Evolutionary conservation across 768 basidiomycete species (phyloP), one percentile per base, ranked within the genome.

Genomic region (Hypsizygus marmoreus): DNA sequence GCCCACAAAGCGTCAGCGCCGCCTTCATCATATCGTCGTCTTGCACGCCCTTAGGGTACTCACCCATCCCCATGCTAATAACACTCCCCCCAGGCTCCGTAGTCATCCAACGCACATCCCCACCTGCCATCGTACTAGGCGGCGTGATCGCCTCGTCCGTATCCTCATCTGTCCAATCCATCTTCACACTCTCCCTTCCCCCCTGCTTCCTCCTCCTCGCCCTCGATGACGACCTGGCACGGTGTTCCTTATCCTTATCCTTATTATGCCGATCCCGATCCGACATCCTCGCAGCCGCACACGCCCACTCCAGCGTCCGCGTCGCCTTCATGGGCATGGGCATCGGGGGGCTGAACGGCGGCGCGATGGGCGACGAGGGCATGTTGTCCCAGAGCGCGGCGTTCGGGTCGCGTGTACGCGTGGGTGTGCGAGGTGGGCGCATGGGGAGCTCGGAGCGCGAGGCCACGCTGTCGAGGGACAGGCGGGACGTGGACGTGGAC

Each of bases 1-100:
- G 68, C 25, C 85, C 84, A 59, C 84, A 87, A 14, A 88, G 64
- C 32, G 79, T 80, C 30, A 85, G 66, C 20, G 86, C 86, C 17
- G 84, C 86, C 49, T 77, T 78, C 80, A 88, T 83, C 65, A 80
- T 79, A 45, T 84, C 84, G 25, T 84, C 79, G 59, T 86, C 81
- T 34, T 76, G 73, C 16, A 56, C 64, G 11, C 50, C 58, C 39
- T 62, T 55, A 7, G 56, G 49, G 4, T 52, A 35, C 8, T 49
- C 45, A 17, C 57, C 39, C 20, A 56, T 42, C 16, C 49, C n/a
- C n/a, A n/a, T n/a, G n/a, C n/a, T n/a, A n/a, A n/a, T n/a, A n/a
- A n/a, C n/a, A n/a, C n/a, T 45, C 35, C 59, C 54, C 14, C 49
- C 56, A 16, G 57, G 51, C 33, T 56, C 50, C 7, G 40, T 30